Evolutionary conservation across 192 early-diverging fungal species (phyloP), one percentile per base, ranked within the genome.

Genomic region (Phlyctochytrium arcticum): DNA sequence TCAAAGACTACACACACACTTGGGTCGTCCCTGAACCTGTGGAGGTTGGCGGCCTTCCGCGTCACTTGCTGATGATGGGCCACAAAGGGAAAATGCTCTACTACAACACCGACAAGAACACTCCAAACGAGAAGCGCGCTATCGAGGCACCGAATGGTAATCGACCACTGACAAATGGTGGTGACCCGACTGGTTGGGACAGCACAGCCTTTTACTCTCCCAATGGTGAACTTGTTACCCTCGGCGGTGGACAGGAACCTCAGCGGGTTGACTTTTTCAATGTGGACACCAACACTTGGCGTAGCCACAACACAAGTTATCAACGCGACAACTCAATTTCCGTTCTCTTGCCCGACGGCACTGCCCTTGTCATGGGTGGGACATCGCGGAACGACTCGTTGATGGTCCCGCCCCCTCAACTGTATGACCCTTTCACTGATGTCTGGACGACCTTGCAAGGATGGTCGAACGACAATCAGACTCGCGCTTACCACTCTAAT

Each of bases 1-100:
- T 60, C 58, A 42, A 46, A 8, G 58, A 60, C 39, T 60, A 60
- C 39, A 60, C 58, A 8, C 58, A 60, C 58, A 29, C 48, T 15
- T 60, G n/a, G 19, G 58, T 60, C 37, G 42, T 60, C 27, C 58
- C 58, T 2, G 9, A 32, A 32, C 58, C 58, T 8, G 21, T 47
- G 12, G 30, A 21, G 10, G 3, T 60, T 30, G 21, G 48, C 58
- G 44, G 44, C 7, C 12, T 24, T 4, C 42, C 24, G 4, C 58
- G 58, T 17, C 58, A 60, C 15, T 37, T 60, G 6, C 42, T 46
- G 3, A 47, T 60, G 58, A 60, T 60, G 58, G 58, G 58, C 24
- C 29, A 60, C 39, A 42, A 60, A 27, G 58, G 58, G 3, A 42
- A 31, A 24, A 19, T 46, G 6, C 19, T 32, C 4, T 46, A 46